phyloP scores from a whole-genome alignment of 108 stramenopile species.

The Cyclotella cryptica region DNA sequence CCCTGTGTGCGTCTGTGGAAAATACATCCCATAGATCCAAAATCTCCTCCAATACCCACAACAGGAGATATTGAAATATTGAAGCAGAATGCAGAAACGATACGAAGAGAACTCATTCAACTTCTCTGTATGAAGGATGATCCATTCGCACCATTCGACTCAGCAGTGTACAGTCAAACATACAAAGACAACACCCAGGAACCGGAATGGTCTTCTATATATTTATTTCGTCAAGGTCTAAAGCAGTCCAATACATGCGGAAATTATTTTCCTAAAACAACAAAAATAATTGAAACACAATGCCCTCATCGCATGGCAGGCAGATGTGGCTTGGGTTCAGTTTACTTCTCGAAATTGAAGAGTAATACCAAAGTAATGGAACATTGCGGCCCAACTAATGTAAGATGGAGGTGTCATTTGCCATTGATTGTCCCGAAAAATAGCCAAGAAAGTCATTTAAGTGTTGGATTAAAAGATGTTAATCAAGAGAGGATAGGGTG shows the following conservation, averaged over 20 bases:
- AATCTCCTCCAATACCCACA: slow-evolving; percentile 26
- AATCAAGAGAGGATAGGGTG: slow-evolving; percentile 40
- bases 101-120: slow-evolving; percentile 32
- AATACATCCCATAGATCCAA: slow-evolving; percentile 10
- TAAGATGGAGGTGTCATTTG: slow-evolving; percentile 68
- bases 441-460: slow-evolving; percentile 35
- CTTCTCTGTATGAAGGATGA: slow-evolving; percentile 1
- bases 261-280: slow-evolving; percentile 43
- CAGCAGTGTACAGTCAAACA: slow-evolving; percentile 30
- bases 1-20: slow-evolving; percentile 52
- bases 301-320: slow-evolving; percentile 54
- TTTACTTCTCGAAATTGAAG: slow-evolving; percentile 51
- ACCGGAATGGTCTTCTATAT: slow-evolving; percentile 55
- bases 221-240: slow-evolving; percentile 44
- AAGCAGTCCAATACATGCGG: slow-evolving; percentile 32
- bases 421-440: slow-evolving; percentile 53
- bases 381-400: slow-evolving; percentile 75
- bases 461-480: slow-evolving; percentile 37
- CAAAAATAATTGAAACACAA: slow-evolving; percentile 43
- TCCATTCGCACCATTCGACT: slow-evolving; percentile 42
- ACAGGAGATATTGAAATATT: slow-evolving; percentile 50
- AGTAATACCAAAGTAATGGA: slow-evolving; percentile 50
- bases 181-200: neutral
- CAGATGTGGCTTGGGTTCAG: slow-evolving; percentile 50
- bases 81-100: slow-evolving; percentile 12